phyloP scores from a whole-genome alignment of 2,329 filamentous ascomycete genomes.

The Pseudocercospora fijiensis region DNA sequence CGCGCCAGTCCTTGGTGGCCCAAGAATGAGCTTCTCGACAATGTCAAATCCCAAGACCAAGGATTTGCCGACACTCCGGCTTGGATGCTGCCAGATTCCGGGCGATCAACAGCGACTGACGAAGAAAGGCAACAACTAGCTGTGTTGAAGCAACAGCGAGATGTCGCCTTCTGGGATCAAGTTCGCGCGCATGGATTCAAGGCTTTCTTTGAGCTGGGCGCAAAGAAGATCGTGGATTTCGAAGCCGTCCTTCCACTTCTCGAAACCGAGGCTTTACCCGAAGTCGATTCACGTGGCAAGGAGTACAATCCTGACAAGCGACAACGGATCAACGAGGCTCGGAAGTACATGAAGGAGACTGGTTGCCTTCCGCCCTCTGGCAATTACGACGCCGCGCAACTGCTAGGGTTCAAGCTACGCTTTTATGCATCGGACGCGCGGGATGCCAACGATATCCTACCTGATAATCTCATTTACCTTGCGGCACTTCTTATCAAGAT shows the following conservation, averaged over 20 bases:
- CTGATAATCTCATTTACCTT: constrained; percentile 89
- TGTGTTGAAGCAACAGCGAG: constrained; percentile 62
- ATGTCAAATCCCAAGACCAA: constrained; percentile 48
- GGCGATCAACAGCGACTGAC: constrained; percentile 62
- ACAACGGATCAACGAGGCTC: constrained; percentile 57
- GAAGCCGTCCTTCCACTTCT: constrained; percentile 44
- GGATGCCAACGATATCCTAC: constrained; percentile 72
- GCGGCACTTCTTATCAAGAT: constrained; percentile 93
- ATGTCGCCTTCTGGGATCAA: constrained; percentile 75
- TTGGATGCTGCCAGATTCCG: constrained; percentile 77
- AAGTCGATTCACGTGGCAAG: constrained; percentile 40
- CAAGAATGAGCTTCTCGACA: constrained; percentile 57
- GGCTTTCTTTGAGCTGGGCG: constrained; percentile 87
- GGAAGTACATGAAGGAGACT: constrained; percentile 76
- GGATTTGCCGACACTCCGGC: constrained; percentile 69
- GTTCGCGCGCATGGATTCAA: constrained; percentile 73
- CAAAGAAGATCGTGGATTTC: constrained; percentile 62
- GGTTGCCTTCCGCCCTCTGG: constrained; percentile 79
- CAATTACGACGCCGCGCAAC: constrained; percentile 87
- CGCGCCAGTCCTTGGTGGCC: constrained; percentile 97
- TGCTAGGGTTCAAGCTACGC: constrained; percentile 93
- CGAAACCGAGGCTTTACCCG: constrained; percentile 32
- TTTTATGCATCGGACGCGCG: constrained; percentile 86
- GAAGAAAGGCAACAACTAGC: constrained; percentile 64
- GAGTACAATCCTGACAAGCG: constrained; percentile 41